A percentile compares a stretch with the other conserved stretches of the same genome.
Conservation (phyloP, 2,329 filamentous ascomycete species). For the Sporothrix schenckii region DNA sequence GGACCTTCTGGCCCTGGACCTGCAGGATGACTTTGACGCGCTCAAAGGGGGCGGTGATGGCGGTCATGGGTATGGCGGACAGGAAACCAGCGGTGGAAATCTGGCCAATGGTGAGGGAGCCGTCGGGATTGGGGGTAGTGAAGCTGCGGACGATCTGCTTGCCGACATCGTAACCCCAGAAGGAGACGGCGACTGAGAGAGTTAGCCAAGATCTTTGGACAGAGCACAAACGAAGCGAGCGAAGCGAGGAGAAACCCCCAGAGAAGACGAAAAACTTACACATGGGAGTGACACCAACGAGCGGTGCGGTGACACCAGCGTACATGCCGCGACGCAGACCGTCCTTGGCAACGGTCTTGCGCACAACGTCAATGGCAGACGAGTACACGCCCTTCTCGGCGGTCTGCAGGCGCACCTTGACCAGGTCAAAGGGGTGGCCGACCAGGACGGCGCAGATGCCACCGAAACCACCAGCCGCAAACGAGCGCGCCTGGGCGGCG, state of each 20-base stretch:
- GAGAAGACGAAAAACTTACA: constrained; percentile 63
- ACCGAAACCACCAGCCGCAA: constrained; percentile 88
- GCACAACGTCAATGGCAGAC: constrained; percentile 87
- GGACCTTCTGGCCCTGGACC: constrained; percentile 87
- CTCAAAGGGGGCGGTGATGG: constrained; percentile 98
- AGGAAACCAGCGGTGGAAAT: constrained; percentile 94
- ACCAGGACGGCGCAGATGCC: constrained; percentile 93
- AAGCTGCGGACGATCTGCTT: constrained; percentile 79
- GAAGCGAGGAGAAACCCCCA: not conserved
- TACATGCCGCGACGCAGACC: constrained; percentile 81
- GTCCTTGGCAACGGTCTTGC: constrained; percentile 84
- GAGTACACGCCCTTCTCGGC: constrained; percentile 91
- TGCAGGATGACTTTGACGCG: constrained; percentile 98
- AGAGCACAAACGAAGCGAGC: constrained; percentile 16
- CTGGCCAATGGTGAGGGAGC: constrained; percentile 79
- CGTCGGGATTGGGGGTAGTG: constrained; percentile 65
- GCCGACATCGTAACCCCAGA: constrained; percentile 92
- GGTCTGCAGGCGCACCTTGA: constrained; percentile 96
- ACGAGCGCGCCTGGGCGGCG: constrained; percentile 68
- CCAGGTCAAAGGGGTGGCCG: constrained; percentile 94
- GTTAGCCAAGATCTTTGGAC: not conserved
- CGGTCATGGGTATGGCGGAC: constrained; percentile 94
- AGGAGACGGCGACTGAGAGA: constrained; percentile 64
- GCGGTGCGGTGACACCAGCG: constrained; percentile 91
- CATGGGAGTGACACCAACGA: constrained; percentile 97